Evolutionary conservation across 2,329 filamentous ascomycete species (phyloP).

Genomic region (Neonectria hederae): DNA sequence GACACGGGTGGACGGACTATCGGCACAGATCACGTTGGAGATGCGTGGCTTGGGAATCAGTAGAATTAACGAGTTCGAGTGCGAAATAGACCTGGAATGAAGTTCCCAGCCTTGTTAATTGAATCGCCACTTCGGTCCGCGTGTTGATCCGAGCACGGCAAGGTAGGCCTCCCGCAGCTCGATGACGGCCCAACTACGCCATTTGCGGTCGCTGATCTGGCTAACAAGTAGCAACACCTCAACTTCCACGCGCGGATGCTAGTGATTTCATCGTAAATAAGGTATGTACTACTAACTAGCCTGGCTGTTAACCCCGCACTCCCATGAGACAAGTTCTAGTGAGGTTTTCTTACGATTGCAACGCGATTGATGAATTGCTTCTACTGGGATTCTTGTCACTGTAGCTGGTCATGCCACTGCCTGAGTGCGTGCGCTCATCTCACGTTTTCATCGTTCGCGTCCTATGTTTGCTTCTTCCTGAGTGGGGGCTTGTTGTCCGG

Average conservation of each 20-base stretch:
- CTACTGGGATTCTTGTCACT: neutral
- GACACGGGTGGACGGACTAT: neutral
- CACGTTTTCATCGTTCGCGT: neutral
- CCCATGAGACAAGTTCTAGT: neutral
- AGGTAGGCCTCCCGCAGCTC: neutral
- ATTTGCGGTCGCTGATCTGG: neutral
- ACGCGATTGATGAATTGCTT: neutral
- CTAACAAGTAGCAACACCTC: neutral
- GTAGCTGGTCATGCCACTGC: neutral
- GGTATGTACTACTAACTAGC: neutral
- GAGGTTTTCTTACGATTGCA: neutral
- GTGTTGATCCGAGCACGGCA: neutral
- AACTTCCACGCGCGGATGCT: neutral
- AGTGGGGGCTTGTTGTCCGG: neutral
- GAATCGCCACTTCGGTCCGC: neutral
- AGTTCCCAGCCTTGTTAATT: neutral
- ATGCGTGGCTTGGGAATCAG: too few species aligned
- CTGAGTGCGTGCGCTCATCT: neutral
- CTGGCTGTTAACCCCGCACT: neutral
- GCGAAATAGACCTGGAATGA: neutral
- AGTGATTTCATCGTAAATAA: neutral
- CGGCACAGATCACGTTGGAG: neutral
- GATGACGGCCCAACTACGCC: neutral
- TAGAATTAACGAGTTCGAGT: too few species aligned
- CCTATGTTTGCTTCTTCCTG: conserved; percentile 16